Evolutionary conservation across 2,329 filamentous ascomycete species (phyloP), one percentile per base, ranked within the genome.

Genomic region (Nigrospora oryzae): DNA sequence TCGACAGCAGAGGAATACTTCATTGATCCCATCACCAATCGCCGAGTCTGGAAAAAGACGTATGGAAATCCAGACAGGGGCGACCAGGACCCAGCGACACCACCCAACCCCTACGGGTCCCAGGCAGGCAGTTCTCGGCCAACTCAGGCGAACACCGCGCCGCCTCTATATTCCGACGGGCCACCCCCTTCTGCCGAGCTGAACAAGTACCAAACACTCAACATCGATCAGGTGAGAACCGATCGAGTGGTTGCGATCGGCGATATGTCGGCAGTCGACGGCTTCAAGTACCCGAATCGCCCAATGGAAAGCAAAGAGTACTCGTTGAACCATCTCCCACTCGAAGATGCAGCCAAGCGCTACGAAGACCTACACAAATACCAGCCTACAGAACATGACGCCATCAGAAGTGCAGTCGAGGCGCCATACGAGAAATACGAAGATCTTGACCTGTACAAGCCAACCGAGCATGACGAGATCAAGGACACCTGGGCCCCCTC

Each of bases 11-110:
- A 28, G 23, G 23, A 28, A 28, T 28, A 28, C 7, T 28, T 7
- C 23, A 28, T 28, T 37, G 77, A 81, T 46, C 77, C 77, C 3
- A 79, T 81, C 47, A 79, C 76, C 14, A 81, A 81, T 49, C 69
- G 75, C 32, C 76, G 69, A 48, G 65, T 76, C 4, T 47, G 55
- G 15, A 66, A 54, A 47, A 47, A 48, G 43, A 50, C 50, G 2
- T 42, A 49, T n/a, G 46, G 48, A 11, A 43, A 43, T 12, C 6
- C 33, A 0, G 51, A 56, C 5, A 44, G 50, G 10, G 49, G 42
- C 11, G 37, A 31, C 19, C 46, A 63, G n/a, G 55, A 56, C 4
- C 55, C 57, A 11, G 49, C 56, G 34, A 56, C 56, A 19, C 60
- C 57, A 2, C 63, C 60, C 52, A 61, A 61, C 44, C 48, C 56